phyloP scores from a whole-genome alignment of 2,329 filamentous ascomycete species.

The Aspergillus sergii region DNA sequence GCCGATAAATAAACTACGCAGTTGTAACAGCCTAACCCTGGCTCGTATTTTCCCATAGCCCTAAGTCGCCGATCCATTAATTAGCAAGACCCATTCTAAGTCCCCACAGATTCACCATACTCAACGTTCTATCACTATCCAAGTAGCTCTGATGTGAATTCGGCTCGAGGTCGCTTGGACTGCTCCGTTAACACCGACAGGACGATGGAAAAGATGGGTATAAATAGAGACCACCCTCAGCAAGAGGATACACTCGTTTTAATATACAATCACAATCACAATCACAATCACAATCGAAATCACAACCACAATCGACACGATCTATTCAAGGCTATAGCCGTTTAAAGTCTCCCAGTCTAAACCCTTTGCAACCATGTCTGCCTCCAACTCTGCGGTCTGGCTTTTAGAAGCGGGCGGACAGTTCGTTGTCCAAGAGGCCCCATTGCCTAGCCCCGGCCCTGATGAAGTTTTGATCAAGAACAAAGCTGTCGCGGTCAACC shows the following conservation, averaged over 20 bases:
- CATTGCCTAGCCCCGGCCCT: constrained; percentile 36
- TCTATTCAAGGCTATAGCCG: background rate
- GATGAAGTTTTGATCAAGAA: constrained; percentile 47
- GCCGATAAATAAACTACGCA: too few relatives aligned
- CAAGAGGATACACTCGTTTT: background rate
- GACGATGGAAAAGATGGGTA: background rate
- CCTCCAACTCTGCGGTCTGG: constrained; percentile 19
- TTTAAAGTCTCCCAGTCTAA: background rate
- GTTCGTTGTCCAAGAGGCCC: constrained; percentile 43
- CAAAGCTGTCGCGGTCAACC: constrained; percentile 47
- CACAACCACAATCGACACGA: background rate
- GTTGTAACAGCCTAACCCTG: background rate
- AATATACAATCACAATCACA: too few relatives aligned
- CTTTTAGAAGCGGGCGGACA: constrained; percentile 15
- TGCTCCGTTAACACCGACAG: background rate
- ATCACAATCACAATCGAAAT: background rate
- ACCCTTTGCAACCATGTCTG: background rate
- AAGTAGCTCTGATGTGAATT: background rate
- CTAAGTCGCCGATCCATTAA: background rate
- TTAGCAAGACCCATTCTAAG: background rate
- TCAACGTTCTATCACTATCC: background rate
- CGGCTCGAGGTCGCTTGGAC: background rate
- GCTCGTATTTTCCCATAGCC: background rate
- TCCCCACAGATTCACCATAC: background rate
- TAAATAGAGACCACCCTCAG: background rate